A percentile compares a stretch with the other conserved stretches of the same genome.
These are phyloP conservation scores for Ricinus communis DNA, from an alignment of 345 rosid genomes.

Conservation along the genomic window DNA sequence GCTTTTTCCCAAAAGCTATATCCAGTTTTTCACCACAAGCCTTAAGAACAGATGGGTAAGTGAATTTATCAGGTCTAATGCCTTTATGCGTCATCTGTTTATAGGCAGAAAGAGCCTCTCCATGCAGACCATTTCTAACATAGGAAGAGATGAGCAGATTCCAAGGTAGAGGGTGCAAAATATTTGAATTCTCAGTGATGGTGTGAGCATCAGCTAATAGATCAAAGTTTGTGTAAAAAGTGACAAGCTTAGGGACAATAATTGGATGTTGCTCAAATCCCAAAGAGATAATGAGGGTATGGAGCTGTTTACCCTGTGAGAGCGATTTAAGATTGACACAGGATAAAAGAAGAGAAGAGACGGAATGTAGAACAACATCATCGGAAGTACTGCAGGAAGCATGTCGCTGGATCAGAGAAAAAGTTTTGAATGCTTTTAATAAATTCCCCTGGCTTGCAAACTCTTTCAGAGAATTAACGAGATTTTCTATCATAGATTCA, in stretches of 20 bases:
- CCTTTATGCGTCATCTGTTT: slow-evolving; percentile 55
- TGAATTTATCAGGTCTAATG: slow-evolving; percentile 63
- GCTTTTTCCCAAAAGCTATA: slow-evolving; percentile 48
- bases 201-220: slow-evolving; percentile 40
- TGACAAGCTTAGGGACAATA: slow-evolving; percentile 67
- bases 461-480: slow-evolving; percentile 41
- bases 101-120: slow-evolving; percentile 49
- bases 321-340: slow-evolving; percentile 41
- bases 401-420: slow-evolving; percentile 38
- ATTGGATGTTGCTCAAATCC: slow-evolving; percentile 53
- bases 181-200: slow-evolving; percentile 38
- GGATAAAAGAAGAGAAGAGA: slow-evolving; percentile 45
- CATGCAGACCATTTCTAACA: slow-evolving; percentile 40
- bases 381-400: slow-evolving; percentile 25
- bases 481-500: slow-evolving; percentile 45
- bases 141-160: slow-evolving; percentile 62
- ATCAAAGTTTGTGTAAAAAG: slow-evolving; percentile 51
- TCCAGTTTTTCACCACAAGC: slow-evolving; percentile 69
- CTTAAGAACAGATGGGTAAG: slow-evolving; percentile 79
- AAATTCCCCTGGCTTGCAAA: slow-evolving; percentile 41
- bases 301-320: slow-evolving; percentile 54
- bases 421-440: slow-evolving; percentile 40
- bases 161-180: slow-evolving; percentile 61
- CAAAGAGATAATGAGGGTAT: slow-evolving; percentile 42
- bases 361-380: slow-evolving; percentile 32